Conservation (phyloP, 2,329 filamentous ascomycete species). For the Colletotrichum liriopes region DNA sequence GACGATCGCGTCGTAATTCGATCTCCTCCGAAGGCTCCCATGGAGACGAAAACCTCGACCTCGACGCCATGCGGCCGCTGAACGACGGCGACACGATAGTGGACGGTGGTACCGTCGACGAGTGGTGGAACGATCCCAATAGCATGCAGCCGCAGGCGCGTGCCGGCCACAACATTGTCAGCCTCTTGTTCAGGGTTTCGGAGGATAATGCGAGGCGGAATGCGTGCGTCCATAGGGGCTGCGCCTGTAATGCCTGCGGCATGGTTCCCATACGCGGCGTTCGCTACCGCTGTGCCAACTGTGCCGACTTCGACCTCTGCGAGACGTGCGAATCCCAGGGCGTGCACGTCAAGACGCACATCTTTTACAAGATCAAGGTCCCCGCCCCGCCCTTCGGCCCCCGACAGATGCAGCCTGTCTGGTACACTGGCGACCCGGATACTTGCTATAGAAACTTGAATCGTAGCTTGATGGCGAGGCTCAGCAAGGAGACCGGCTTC, state of each 20-base stretch:
- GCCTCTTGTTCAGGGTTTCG: conserved; percentile 90
- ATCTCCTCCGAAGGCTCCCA: conserved; percentile 59
- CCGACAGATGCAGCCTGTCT: conserved; percentile 84
- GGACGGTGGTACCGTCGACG: conserved; percentile 59
- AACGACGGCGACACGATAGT: conserved; percentile 58
- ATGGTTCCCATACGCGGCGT: conserved; percentile 92
- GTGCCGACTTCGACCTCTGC: conserved; percentile 95
- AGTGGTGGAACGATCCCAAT: conserved; percentile 67
- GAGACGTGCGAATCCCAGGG: conserved; percentile 89
- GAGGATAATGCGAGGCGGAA: conserved; percentile 92
- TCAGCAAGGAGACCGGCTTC: conserved; percentile 81
- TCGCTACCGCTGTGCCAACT: conserved; percentile 95
- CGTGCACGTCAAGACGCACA: conserved; percentile 88
- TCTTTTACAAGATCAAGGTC: conserved; percentile 96
- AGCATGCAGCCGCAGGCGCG: conserved; percentile 61
- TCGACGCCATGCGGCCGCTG: conserved; percentile 48
- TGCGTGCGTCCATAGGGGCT: conserved; percentile 92
- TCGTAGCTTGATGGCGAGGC: conserved; percentile 75
- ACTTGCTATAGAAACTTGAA: conserved; percentile 79
- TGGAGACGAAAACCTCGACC: conserved; percentile 62
- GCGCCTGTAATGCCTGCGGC: conserved; percentile 91
- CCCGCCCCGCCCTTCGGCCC: conserved; percentile 89
- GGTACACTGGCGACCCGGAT: conserved; percentile 90
- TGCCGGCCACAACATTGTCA: conserved; percentile 85
- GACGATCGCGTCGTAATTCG: conserved; percentile 56